phyloP scores from a whole-genome alignment of 1,139 yeast genomes.

The Kurtzmaniella quercitrusa region DNA sequence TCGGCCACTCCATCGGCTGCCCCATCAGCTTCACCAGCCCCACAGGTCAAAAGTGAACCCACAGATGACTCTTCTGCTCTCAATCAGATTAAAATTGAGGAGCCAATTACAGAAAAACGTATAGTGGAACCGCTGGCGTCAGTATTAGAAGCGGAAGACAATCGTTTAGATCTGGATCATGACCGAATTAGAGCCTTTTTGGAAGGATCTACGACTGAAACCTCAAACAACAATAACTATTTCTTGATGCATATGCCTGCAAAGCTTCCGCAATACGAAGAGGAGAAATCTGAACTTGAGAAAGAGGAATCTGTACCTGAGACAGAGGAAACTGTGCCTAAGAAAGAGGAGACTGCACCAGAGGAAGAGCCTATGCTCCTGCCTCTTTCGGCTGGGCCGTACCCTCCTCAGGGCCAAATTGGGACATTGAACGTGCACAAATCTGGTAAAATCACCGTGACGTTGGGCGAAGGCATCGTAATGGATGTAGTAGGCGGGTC shows the following conservation, averaged over 20 bases:
- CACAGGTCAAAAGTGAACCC: neutral
- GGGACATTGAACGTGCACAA: constrained; percentile 74
- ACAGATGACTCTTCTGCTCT: neutral
- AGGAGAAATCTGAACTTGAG: constrained; percentile 14
- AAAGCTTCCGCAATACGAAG: constrained; percentile 52
- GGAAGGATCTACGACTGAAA: no score
- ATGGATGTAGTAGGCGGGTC: constrained; percentile 77
- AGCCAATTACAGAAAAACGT: neutral
- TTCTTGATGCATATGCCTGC: constrained; percentile 73
- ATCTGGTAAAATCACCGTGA: constrained; percentile 75
- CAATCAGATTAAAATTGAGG: neutral
- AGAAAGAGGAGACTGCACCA: neutral
- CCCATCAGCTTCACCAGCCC: constrained; percentile 1
- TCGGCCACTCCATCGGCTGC: constrained; percentile 2
- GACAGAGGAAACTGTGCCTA: constrained; percentile 1
- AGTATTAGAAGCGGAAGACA: neutral
- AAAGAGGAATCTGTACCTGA: constrained; percentile 10
- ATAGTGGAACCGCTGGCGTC: neutral
- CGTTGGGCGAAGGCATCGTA: constrained; percentile 60
- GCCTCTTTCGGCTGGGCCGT: constrained; percentile 11
- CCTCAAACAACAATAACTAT: no score
- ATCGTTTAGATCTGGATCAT: constrained; percentile 5
- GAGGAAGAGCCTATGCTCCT: constrained; percentile 11
- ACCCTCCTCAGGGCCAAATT: constrained; percentile 48
- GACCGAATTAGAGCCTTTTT: constrained; percentile 23